Evolutionary conservation across 2,329 filamentous ascomycete species (phyloP).

Genomic region (Epichloe brachyelytri): DNA sequence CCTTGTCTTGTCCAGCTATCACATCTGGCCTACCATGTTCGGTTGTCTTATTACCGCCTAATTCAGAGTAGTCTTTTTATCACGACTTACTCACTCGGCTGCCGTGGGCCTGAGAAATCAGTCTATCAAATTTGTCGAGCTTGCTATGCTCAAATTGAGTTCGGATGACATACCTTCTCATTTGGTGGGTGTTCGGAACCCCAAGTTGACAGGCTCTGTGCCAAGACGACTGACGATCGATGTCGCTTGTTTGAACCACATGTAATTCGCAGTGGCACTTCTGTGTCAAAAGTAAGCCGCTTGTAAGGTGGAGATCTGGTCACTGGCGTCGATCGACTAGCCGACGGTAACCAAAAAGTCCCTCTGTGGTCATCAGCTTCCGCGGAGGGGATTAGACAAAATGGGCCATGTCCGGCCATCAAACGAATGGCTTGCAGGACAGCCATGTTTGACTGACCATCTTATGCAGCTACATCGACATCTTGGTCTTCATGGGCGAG

Average conservation of each 20-base stretch:
- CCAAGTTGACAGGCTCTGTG: neutral
- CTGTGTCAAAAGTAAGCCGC: neutral
- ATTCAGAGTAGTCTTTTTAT: too few relatives aligned
- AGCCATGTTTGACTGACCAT: neutral
- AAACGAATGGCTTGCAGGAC: neutral
- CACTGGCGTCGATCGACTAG: neutral
- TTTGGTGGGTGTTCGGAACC: neutral
- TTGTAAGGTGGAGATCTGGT: neutral
- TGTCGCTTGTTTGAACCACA: neutral
- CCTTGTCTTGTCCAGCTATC: neutral
- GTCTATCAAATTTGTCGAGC: neutral
- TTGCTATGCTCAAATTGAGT: neutral
- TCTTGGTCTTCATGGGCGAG: neutral
- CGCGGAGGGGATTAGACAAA: neutral
- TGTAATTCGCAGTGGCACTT: neutral
- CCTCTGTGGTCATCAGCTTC: neutral
- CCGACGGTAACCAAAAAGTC: neutral
- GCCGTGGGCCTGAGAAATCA: neutral
- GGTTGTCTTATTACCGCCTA: neutral
- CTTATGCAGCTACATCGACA: neutral
- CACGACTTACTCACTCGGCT: neutral
- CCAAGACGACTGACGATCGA: neutral
- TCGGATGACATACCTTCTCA: slow-evolving; percentile 1
- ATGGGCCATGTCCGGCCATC: neutral
- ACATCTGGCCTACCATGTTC: neutral